phyloP scores from a whole-genome alignment of 1,284 basidiomycete genomes.

The Singerocomus rubriflavus region DNA sequence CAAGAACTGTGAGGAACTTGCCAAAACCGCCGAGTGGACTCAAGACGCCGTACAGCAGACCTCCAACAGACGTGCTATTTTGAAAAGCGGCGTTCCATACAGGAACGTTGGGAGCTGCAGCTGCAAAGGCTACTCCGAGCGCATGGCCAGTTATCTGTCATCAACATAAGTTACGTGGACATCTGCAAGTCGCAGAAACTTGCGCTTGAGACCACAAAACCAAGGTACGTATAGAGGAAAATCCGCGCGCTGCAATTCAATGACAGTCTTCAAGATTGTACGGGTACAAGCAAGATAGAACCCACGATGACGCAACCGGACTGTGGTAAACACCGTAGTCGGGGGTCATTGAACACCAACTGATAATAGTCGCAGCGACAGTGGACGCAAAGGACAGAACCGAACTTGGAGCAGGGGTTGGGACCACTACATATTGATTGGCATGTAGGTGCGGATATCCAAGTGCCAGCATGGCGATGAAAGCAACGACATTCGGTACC shows the following conservation, averaged over 20 bases:
- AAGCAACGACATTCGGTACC: slow-evolving; percentile 65
- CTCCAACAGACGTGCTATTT: slow-evolving; percentile 51
- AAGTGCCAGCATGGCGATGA: slow-evolving; percentile 62
- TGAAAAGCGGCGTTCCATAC: slow-evolving; percentile 57
- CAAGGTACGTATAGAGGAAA: slow-evolving; percentile 65
- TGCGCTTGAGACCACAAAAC: slow-evolving; percentile 58
- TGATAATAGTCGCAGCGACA: slow-evolving; percentile 42
- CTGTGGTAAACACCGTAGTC: slow-evolving; percentile 62
- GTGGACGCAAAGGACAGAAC: slow-evolving; percentile 46
- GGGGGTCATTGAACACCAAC: slow-evolving; percentile 53
- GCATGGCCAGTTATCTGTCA: slow-evolving; percentile 54
- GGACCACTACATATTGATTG: slow-evolving; percentile 30
- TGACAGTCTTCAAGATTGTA: neutral
- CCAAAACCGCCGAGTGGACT: slow-evolving; percentile 55
- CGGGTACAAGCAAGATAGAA: slow-evolving; percentile 5
- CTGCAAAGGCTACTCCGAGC: slow-evolving; percentile 63
- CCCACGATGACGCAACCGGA: slow-evolving; percentile 46
- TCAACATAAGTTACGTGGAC: neutral
- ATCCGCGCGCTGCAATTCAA: slow-evolving; percentile 40
- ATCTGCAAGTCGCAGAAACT: slow-evolving; percentile 21
- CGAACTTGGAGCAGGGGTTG: slow-evolving; percentile 28
- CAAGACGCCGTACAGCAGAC: slow-evolving; percentile 57
- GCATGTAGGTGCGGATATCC: slow-evolving; percentile 37
- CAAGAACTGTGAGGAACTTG: slow-evolving; percentile 45
- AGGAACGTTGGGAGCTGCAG: slow-evolving; percentile 53